A percentile compares a stretch with the other conserved stretches of the same genome.
phyloP scores from a whole-genome alignment of 495 filamentous ascomycete species.

The Trichocladium uniseriatum region DNA sequence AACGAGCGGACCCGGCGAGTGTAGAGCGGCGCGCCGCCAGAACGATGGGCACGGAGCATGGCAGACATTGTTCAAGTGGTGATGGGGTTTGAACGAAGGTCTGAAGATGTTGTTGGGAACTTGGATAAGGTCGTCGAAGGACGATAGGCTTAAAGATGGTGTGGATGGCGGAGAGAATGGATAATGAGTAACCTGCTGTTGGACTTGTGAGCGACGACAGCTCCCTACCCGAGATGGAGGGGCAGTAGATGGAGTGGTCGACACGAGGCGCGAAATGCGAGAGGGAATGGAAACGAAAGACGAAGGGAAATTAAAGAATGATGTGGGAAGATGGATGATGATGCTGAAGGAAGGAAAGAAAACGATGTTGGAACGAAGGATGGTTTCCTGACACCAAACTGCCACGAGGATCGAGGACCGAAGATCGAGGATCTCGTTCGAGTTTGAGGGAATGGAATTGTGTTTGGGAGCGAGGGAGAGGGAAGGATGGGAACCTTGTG shows the following conservation, averaged over 20 bases:
- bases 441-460: conserved; percentile 2
- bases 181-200: neutral
- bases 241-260: neutral
- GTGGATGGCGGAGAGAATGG: neutral
- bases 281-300: neutral
- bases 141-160: neutral
- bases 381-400: neutral
- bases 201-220: neutral
- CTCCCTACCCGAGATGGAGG: neutral
- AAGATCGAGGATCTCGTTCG: neutral
- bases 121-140: neutral
- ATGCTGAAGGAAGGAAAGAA: neutral
- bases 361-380: neutral
- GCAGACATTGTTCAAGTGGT: conserved; percentile 3
- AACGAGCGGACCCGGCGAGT: neutral
- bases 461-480: neutral
- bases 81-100: neutral
- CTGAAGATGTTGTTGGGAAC: neutral
- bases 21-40: neutral
- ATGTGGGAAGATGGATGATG: neutral
- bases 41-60: conserved; percentile 1
- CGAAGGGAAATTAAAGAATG: neutral
- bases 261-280: neutral
- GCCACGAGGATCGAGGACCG: neutral
- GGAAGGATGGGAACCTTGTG: neutral